Conservation (phyloP, 345 rosid species). For the Xanthoceras sorbifolium region DNA sequence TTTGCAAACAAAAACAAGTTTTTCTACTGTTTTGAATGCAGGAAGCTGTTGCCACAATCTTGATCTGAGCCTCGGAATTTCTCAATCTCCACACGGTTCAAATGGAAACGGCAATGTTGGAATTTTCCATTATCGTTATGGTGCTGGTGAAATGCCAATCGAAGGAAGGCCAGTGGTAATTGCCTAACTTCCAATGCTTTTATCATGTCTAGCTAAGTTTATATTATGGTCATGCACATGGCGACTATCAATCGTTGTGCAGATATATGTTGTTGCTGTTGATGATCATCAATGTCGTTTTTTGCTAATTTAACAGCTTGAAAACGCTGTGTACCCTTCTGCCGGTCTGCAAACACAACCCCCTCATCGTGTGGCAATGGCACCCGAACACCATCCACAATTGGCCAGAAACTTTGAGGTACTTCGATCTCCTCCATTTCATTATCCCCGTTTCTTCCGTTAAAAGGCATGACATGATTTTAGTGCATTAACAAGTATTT, state of each 20-base stretch:
- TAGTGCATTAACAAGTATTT: no score
- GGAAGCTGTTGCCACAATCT: conserved; percentile 43
- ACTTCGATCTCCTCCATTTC: neutral
- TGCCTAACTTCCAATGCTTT: conserved; percentile 5
- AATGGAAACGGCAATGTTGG: conserved; percentile 18
- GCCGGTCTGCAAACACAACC: conserved; percentile 18
- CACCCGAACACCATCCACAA: conserved; percentile 30
- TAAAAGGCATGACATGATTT: no score
- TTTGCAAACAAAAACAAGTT: neutral
- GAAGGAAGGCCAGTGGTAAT: conserved; percentile 26
- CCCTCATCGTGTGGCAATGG: conserved; percentile 2
- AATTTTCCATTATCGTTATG: conserved; percentile 10
- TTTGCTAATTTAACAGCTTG: conserved; percentile 30
- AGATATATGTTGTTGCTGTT: neutral
- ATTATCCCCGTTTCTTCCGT: no score
- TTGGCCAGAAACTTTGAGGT: conserved; percentile 41
- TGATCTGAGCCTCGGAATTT: conserved; percentile 63
- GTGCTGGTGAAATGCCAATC: conserved; percentile 27
- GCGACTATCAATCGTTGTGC: no score
- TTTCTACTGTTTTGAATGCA: conserved; percentile 21
- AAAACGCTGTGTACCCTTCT: conserved; percentile 23
- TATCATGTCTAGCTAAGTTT: neutral
- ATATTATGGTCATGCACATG: neutral
- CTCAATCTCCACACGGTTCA: conserved; percentile 27
- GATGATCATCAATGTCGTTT: neutral